Evolutionary conservation across 139 green algal species (phyloP).

Genomic region (Chlorella sorokiniana): DNA sequence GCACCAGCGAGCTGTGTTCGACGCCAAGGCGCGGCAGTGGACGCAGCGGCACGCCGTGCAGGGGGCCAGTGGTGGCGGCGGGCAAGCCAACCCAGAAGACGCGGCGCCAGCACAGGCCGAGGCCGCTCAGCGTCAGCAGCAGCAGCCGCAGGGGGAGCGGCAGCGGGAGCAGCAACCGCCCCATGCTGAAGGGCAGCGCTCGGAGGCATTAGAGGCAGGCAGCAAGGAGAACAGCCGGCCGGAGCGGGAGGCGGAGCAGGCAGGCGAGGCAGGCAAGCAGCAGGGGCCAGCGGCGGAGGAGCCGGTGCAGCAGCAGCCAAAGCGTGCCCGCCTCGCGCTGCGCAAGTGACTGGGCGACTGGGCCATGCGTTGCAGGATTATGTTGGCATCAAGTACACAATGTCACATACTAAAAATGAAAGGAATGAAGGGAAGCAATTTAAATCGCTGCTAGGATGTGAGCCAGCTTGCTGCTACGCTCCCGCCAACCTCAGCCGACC

Average conservation of each 20-base stretch:
- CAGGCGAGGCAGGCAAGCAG: background rate
- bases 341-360: background rate
- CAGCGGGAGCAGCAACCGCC: background rate
- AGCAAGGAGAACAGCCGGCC: background rate
- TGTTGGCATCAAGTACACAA: too few relatives aligned
- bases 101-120: background rate
- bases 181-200: background rate
- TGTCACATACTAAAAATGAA: too few relatives aligned
- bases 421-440: too few relatives aligned
- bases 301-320: background rate
- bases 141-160: background rate
- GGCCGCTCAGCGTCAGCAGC: too few relatives aligned
- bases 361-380: too few relatives aligned
- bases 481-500: background rate
- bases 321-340: background rate
- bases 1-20: conserved; percentile 46
- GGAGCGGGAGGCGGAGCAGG: background rate
- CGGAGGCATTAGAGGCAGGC: background rate
- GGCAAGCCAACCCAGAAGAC: background rate
- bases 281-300: background rate
- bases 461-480: too few relatives aligned
- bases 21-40: conserved; percentile 44
- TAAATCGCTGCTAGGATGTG: too few relatives aligned
- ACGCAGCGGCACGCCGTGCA: conserved; percentile 36
- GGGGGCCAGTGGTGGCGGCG: background rate